A percentile compares a stretch with the other conserved stretches of the same genome.
Evolutionary conservation across 1,139 yeast genomes (phyloP).

Genomic region (Zygoascus sp.): DNA sequence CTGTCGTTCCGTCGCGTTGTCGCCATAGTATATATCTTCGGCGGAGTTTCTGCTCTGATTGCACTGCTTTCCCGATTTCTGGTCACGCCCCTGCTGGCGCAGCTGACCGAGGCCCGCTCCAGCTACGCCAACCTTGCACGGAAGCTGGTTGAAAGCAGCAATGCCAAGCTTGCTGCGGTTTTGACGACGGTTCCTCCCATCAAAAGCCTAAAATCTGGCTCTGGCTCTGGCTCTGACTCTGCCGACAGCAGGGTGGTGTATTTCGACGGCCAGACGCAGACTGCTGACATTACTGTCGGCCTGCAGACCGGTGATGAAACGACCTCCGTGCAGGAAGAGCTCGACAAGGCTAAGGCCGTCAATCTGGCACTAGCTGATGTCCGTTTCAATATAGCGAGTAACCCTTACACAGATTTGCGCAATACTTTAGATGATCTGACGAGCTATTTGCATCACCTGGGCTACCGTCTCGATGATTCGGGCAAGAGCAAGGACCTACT

Average conservation of each 20-base stretch:
- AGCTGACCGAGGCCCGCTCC: slow-evolving; percentile 34
- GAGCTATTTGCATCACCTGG: slow-evolving; percentile 4
- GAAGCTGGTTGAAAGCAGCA: slow-evolving; percentile 21
- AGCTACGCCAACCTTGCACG: slow-evolving; percentile 29
- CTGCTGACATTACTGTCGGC: slow-evolving; percentile 17
- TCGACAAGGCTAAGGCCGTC: slow-evolving; percentile 2
- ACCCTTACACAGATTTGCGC: neutral
- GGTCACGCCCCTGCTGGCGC: slow-evolving; percentile 33
- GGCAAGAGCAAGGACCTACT: neutral
- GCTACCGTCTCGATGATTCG: neutral
- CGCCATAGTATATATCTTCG: slow-evolving; percentile 33
- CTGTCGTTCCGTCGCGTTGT: slow-evolving; percentile 24
- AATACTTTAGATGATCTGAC: slow-evolving; percentile 1
- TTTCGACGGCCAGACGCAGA: slow-evolving; percentile 32
- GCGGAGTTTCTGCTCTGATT: slow-evolving; percentile 33
- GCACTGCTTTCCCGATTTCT: slow-evolving; percentile 34
- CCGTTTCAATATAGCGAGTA: neutral
- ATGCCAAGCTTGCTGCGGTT: slow-evolving; percentile 21
- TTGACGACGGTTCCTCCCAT: slow-evolving; percentile 26
- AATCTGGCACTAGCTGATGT: slow-evolving; percentile 18
- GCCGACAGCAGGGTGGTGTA: too few species aligned
- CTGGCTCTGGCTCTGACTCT: too few species aligned
- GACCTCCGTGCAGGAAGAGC: neutral
- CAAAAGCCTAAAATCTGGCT: slow-evolving; percentile 13
- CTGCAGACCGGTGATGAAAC: slow-evolving; percentile 4